phyloP scores from a whole-genome alignment of 148 eudicot genomes.

The Heliamphora exappendiculata region DNA sequence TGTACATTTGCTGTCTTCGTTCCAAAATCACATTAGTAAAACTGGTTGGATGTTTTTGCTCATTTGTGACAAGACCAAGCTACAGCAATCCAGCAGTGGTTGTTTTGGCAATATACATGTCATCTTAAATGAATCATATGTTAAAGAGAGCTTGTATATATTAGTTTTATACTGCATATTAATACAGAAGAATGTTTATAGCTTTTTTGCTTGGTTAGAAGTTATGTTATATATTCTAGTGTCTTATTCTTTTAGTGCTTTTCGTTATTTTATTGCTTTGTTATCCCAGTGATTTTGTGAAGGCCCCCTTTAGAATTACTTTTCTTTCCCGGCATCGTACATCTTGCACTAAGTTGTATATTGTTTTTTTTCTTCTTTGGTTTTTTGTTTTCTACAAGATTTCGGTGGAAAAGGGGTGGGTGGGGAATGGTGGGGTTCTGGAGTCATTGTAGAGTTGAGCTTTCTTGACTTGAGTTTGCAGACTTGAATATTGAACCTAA shows the following conservation, averaged over 20 bases:
- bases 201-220: neutral
- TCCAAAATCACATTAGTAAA: too few species aligned
- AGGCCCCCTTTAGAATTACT: neutral
- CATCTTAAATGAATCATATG: neutral
- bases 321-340: neutral
- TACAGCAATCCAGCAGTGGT: neutral
- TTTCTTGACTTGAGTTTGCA: constrained; percentile 53
- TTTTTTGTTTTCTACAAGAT: neutral
- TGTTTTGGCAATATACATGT: neutral
- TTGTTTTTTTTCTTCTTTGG: neutral
- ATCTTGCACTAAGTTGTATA: neutral
- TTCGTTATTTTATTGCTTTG: neutral
- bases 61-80: neutral
- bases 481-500: constrained; percentile 74
- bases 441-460: neutral
- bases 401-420: constrained; percentile 4
- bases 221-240: neutral
- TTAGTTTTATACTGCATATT: neutral
- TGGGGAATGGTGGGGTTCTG: neutral
- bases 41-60: too few species aligned
- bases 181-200: neutral
- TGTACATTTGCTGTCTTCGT: too few species aligned
- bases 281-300: neutral
- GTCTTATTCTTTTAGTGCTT: neutral
- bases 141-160: neutral